phyloP scores from a whole-genome alignment of 1,284 basidiomycete species.

The Singerocomus rubriflavus region DNA sequence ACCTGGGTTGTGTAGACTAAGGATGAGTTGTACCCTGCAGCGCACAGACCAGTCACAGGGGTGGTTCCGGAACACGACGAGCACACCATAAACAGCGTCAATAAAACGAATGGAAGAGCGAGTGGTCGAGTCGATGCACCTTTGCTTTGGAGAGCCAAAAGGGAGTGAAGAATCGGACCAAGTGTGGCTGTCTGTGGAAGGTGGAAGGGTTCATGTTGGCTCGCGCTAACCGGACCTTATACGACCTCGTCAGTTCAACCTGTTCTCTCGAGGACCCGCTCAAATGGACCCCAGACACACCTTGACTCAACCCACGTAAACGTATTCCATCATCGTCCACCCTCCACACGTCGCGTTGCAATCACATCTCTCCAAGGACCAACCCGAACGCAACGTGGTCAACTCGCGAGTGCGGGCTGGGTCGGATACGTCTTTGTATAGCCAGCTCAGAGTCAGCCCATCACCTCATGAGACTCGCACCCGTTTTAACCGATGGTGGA shows the following conservation, averaged over 20 bases:
- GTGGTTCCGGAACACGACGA: constrained; percentile 16
- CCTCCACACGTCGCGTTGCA: background rate
- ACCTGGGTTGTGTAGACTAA: constrained; percentile 8
- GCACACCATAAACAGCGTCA: constrained; percentile 1
- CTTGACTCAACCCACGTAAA: constrained; percentile 23
- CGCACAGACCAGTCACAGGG: constrained; percentile 36
- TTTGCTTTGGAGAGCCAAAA: constrained; percentile 7
- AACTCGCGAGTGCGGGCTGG: constrained; percentile 4
- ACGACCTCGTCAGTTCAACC: constrained; percentile 28
- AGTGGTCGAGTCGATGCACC: constrained; percentile 10
- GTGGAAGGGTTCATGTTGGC: constrained; percentile 36
- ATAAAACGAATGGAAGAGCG: background rate
- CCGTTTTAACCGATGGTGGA: background rate
- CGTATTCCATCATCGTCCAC: background rate
- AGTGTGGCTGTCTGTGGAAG: constrained; percentile 29
- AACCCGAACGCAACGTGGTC: background rate
- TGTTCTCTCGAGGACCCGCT: constrained; percentile 22
- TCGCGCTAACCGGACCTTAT: constrained; percentile 35
- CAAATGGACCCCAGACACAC: constrained; percentile 33
- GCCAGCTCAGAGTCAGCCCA: constrained; percentile 4
- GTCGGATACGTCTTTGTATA: constrained; percentile 7
- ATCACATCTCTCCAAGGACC: constrained; percentile 4
- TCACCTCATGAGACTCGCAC: constrained; percentile 4
- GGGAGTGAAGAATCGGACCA: constrained; percentile 7
- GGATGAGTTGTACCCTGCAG: constrained; percentile 13